Base-by-base conservation (phyloP, 495 filamentous ascomycete species). In the Hyaloscypha variabilis region DNA sequence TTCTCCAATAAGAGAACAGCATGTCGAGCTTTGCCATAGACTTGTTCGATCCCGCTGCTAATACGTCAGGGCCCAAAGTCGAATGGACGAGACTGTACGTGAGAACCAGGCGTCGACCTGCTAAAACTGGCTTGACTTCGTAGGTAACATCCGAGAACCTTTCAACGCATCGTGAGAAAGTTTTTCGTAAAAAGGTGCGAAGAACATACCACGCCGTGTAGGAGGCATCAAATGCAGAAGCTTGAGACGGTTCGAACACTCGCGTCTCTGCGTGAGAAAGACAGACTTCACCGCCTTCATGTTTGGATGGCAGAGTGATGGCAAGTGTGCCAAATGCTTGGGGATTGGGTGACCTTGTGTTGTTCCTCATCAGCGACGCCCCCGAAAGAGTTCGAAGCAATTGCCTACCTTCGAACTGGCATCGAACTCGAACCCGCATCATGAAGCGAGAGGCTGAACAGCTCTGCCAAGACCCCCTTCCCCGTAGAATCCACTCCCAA, bases 311-410 rank as follows among this genome's bases (percentile, higher is more conserved):
- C 2, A 87, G 76, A 62, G 72, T 77, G 36, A 87, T 74, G 46
- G 83, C 79, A 17, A 87, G 72, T 1, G 84, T 87, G 23, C 76
- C 84, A 67, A 87, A 86, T 78, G 86, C 83, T 2, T 81, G 81
- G 14, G 79, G 76, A 3, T 3, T 46, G 3, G 39, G 19, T 3
- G 39, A 17, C 17, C 73, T 71, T 60, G 86, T 86, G 63, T 1
- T 4, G 21, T 3, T 25, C 8, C 51, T 54, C 19, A 28, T 54
- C 21, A 54, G 25, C 51, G 10, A 10, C 13, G 17, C 2, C 8
- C 19, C 21, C 51, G 19, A n/a, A 28, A 25, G 3, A 1, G 21
- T 24, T 24, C 25, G 11, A 11, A 25, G 51, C 26, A 6, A 54
- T 85, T 82, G 0, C 49, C 14, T 56, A 78, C 74, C 86, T 83